Evolutionary conservation across 164 flowering plant genomes (phyloP), one percentile per base, ranked within the genome.

Genomic region (Sedum album): DNA sequence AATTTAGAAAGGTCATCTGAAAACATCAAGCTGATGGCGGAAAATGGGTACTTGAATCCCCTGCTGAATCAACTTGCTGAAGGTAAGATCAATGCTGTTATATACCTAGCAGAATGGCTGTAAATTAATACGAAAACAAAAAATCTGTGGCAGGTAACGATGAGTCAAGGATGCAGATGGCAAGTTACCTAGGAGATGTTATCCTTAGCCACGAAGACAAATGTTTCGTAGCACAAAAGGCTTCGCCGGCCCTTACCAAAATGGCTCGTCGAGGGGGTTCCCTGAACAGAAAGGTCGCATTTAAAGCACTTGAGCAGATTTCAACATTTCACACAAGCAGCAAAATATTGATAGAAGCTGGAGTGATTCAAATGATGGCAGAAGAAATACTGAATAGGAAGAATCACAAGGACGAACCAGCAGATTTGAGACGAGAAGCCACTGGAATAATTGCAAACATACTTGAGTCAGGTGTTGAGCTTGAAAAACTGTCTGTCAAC

Each of bases 21-120:
- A 31, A 86, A 90, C 77, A 79, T 90, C 76, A 90, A 79, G 78
- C 70, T 42, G 39, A 88, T 90, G 93, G 93, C 96, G 41, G 96
- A 90, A 71, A 84, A 80, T 79, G 93, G 96, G 69, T 75, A 76
- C 67, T 72, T 85, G 74, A 89, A 87, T 63, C 93, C 96, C 15
- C 85, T 89, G 55, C 73, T 89, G 48, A 73, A 76, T 67, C 83
- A 85, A 79, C 87, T 89, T 20, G 66, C 72, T 60, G 82, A 82
- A 82, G 96, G 96, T 85, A 85, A 69, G 14, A 66, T 26, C 26
- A 36, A 48, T n/a, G n/a, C n/a, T n/a, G n/a, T n/a, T n/a, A n/a
- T n/a, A n/a, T n/a, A n/a, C n/a, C n/a, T n/a, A n/a, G n/a, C 5
- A 17, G 8, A 5, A 20, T 25, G 30, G 4, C 36, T 31, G 11